Evolutionary conservation across 78 protist species (phyloP).

Genomic region (Dictyostelium capitatum): DNA sequence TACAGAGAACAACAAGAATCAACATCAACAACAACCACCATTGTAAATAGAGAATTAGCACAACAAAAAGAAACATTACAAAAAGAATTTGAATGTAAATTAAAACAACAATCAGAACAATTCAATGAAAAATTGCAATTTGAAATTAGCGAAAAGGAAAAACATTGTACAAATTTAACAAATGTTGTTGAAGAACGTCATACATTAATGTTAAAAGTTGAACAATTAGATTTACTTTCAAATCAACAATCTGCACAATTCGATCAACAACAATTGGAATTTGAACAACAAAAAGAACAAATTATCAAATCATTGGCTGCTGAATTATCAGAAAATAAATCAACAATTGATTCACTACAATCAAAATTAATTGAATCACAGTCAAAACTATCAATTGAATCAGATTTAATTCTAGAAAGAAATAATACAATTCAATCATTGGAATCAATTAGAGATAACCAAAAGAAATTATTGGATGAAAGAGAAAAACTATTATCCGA

Average conservation of each 20-base stretch:
- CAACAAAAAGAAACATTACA: too few species aligned
- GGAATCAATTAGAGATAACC: not conserved
- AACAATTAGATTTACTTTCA: too few species aligned
- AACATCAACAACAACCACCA: too few species aligned
- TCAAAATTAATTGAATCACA: not conserved
- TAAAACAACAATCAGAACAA: too few species aligned
- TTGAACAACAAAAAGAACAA: not conserved
- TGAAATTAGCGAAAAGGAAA: too few species aligned
- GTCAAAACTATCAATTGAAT: not conserved
- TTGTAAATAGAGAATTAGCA: too few species aligned
- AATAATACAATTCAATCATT: not conserved
- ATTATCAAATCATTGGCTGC: not conserved
- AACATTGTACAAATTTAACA: too few species aligned
- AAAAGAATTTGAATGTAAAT: too few species aligned
- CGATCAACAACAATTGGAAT: not conserved
- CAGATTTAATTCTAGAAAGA: not conserved
- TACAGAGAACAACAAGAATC: too few species aligned
- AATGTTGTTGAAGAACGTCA: too few species aligned
- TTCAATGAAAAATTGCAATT: too few species aligned
- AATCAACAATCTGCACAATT: not conserved
- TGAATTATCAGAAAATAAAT: not conserved
- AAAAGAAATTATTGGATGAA: not conserved
- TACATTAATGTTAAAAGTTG: too few species aligned
- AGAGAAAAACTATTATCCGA: not conserved
- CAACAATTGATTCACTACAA: not conserved